Evolutionary conservation across 805 yeast genomes (phyloP), one percentile per base, ranked within the genome.

Genomic region (Clavispora vitiphila): DNA sequence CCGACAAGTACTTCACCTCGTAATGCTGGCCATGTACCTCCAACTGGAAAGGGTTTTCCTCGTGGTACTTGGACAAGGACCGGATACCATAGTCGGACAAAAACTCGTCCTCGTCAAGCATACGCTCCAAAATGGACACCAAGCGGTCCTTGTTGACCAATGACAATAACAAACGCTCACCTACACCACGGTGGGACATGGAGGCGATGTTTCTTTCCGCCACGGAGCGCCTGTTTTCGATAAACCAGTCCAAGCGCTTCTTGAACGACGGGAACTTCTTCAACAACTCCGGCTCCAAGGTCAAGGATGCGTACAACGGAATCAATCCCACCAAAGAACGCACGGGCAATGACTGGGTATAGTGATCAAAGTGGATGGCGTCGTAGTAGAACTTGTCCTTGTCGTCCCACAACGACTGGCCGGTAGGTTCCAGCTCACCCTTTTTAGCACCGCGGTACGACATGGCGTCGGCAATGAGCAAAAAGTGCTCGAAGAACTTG

Each of bases 381-480:
- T 89, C 97, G 58, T 89, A 89, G 64, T 86, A 89, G 58, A 89
- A 89, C 54, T 86, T 77, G 58, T 88, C 96, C 18, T 78, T 77
- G 41, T 88, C 96, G 61, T 87, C 88, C 97, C 97, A 89, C 49
- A 89, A 70, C 1, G 90, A 82, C 50, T 76, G 78, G 31, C 74
- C 77, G 12, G 78, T 69, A 7, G 60, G 51, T 30, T 65, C 72
- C 18, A 63, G 65, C 25, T 64, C 68, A 9, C 70, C 69, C 38
- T 58, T 56, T 21, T 53, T 60, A 18, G 74, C 73, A 29, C 67
- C 69, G 35, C 73, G 68, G 61, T 77, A 86, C 11, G 95, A 80
- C 95, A 89, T 85, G 9, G 96, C 96, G 63, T 89, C 97, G 20
- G 96, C 88, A 69, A 89, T 89, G 57, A 88, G 72, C 44, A 90